phyloP scores from a whole-genome alignment of 2,329 filamentous ascomycete species.

The Fusarium abutilonis region DNA sequence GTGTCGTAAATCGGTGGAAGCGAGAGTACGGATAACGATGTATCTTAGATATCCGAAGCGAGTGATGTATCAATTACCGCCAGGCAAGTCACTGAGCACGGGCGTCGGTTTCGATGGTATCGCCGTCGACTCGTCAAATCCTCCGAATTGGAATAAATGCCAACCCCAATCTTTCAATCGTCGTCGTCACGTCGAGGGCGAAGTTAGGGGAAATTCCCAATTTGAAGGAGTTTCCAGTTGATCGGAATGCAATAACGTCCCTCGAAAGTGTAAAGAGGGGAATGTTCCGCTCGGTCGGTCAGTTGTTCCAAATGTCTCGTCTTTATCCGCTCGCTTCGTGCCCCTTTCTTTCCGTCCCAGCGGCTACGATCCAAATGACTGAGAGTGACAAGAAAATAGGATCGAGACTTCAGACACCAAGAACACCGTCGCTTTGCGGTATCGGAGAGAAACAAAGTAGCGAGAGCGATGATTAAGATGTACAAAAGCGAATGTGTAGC shows the following conservation, averaged over 20 bases:
- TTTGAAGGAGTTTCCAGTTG: conserved; percentile 7
- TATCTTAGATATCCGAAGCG: conserved; percentile 1
- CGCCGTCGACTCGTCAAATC: conserved; percentile 20
- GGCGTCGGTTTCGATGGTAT: conserved; percentile 12
- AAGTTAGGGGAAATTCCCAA: conserved; percentile 2
- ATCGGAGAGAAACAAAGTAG: conserved; percentile 1
- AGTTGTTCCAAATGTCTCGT: conserved; percentile 34
- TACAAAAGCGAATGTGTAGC: conserved; percentile 34
- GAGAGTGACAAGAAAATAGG: conserved; percentile 2
- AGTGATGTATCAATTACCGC: conserved; percentile 7
- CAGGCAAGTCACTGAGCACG: background rate
- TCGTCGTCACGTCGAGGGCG: conserved; percentile 19
- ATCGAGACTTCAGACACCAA: conserved; percentile 8
- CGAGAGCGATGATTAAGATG: conserved; percentile 9
- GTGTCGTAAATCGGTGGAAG: conserved; percentile 4
- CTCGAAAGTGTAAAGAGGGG: conserved; percentile 20
- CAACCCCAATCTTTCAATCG: conserved; percentile 13
- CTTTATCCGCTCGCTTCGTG: conserved; percentile 19
- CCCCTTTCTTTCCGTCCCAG: conserved; percentile 33
- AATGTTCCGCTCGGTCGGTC: conserved; percentile 11
- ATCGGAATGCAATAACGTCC: conserved; percentile 36
- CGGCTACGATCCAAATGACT: conserved; percentile 15
- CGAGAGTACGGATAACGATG: background rate
- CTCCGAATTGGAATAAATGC: conserved; percentile 8
- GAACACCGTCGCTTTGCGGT: conserved; percentile 7